Conservation (phyloP, 2,329 filamentous ascomycete species). For the Lachnellula willkommii region DNA sequence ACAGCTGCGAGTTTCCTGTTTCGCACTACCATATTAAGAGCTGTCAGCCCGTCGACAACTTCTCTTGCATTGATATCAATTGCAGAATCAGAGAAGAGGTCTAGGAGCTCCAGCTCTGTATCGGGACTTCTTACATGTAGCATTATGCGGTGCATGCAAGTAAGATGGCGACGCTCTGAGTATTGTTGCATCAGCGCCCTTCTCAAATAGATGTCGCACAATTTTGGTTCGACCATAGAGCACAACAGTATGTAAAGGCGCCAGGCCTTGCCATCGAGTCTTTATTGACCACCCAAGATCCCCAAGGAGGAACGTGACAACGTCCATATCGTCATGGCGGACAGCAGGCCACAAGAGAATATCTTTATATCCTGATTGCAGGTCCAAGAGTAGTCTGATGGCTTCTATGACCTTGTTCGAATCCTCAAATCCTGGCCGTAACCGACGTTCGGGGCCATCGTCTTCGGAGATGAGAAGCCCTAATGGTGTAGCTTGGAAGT, state of each 20-base stretch:
- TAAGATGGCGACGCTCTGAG: background rate
- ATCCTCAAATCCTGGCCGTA: too few species aligned
- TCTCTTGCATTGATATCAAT: background rate
- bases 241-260: background rate
- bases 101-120: background rate
- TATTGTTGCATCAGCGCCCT: background rate
- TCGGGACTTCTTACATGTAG: background rate
- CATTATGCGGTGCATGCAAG: background rate
- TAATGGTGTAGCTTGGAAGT: too few species aligned
- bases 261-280: background rate
- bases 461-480: too few species aligned
- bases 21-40: background rate
- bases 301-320: background rate
- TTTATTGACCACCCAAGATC: background rate
- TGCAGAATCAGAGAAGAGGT: background rate
- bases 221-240: background rate
- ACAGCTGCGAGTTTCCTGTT: background rate
- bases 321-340: background rate
- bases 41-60: background rate
- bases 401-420: too few species aligned
- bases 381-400: too few species aligned
- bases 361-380: too few species aligned
- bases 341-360: too few species aligned
- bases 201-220: background rate
- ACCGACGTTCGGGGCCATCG: too few species aligned